A percentile compares a stretch with the other conserved stretches of the same genome.
Evolutionary conservation across 2,329 filamentous ascomycete species (phyloP).

Genomic region (Drechmeria coniospora): DNA sequence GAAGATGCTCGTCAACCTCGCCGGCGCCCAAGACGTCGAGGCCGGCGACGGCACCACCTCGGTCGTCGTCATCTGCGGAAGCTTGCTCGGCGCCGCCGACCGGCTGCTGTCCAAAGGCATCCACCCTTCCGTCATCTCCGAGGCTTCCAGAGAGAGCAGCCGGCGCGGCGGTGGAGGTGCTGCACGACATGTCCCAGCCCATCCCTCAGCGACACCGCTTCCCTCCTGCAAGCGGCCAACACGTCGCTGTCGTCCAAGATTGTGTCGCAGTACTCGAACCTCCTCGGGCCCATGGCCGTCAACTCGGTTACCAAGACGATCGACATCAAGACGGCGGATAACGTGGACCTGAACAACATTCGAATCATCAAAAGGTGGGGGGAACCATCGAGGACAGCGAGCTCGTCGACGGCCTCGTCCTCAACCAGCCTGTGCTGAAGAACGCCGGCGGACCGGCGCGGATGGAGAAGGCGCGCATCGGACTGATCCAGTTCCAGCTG

Average conservation of each 20-base stretch:
- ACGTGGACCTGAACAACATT: conserved; percentile 93
- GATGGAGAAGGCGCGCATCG: conserved; percentile 96
- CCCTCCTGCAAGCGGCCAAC: conserved; percentile 88
- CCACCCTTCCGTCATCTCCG: conserved; percentile 94
- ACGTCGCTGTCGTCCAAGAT: conserved; percentile 98
- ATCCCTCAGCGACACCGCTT: conserved; percentile 80
- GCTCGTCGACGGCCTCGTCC: conserved; percentile 84
- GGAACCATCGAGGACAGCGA: conserved; percentile 98
- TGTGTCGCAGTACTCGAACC: conserved; percentile 89
- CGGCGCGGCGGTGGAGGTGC: conserved; percentile 70
- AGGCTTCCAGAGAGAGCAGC: conserved; percentile 94
- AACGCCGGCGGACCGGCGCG: conserved; percentile 76
- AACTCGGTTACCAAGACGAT: conserved; percentile 93
- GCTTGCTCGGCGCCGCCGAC: conserved; percentile 85
- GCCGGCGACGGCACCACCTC: conserved; percentile 97
- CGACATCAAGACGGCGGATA: conserved; percentile 87
- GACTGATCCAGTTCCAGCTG: conserved; percentile 95
- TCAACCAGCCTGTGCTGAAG: conserved; percentile 89
- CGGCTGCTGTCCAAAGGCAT: conserved; percentile 82
- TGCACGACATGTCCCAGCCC: conserved; percentile 91
- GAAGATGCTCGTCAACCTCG: conserved; percentile 98
- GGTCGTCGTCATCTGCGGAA: conserved; percentile 94
- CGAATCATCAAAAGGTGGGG: conserved; percentile 94
- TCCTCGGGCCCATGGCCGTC: conserved; percentile 94
- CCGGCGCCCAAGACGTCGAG: conserved; percentile 94